Evolutionary conservation across 495 filamentous ascomycete species (phyloP).

Genomic region (Umbilicaria muhlenbergii): DNA sequence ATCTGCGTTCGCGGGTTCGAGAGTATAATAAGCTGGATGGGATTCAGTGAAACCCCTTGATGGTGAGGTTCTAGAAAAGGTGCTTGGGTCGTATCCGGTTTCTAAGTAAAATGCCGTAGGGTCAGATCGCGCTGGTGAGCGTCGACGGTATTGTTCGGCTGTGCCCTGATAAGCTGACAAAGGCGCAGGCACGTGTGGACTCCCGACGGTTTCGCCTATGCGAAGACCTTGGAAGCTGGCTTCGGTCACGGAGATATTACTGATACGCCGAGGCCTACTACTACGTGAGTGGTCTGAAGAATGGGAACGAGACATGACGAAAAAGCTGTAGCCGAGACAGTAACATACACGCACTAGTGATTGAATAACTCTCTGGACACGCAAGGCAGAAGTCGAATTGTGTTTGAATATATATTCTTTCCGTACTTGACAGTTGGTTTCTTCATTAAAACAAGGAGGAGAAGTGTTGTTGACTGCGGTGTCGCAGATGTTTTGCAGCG

Average conservation of each 20-base stretch:
- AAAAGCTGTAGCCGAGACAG: not conserved
- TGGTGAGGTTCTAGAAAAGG: slow-evolving; percentile 6
- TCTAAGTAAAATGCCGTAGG: slow-evolving; percentile 4
- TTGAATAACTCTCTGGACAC: too few relatives aligned
- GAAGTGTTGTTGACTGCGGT: too few relatives aligned
- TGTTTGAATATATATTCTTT: too few relatives aligned
- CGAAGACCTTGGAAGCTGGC: slow-evolving; percentile 13
- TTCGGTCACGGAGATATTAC: slow-evolving; percentile 13
- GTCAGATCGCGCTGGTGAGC: slow-evolving; percentile 3
- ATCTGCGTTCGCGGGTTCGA: slow-evolving; percentile 3
- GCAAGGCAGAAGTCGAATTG: too few relatives aligned
- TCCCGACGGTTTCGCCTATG: slow-evolving; percentile 8
- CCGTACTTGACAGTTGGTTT: too few relatives aligned
- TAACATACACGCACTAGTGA: too few relatives aligned
- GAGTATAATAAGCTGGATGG: not conserved
- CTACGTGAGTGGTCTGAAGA: slow-evolving; percentile 12
- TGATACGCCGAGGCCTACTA: slow-evolving; percentile 7
- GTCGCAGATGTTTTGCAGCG: too few relatives aligned
- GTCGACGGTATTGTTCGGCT: not conserved
- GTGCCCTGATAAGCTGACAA: slow-evolving; percentile 5
- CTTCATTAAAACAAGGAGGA: too few relatives aligned
- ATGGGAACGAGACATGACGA: slow-evolving; percentile 13
- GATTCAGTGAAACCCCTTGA: slow-evolving; percentile 3
- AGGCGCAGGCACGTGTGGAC: slow-evolving; percentile 6
- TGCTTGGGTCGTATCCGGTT: slow-evolving; percentile 5